Base-by-base conservation (phyloP, 2,329 filamentous ascomycete species). In the Tolypocladium ophioglossoides region DNA sequence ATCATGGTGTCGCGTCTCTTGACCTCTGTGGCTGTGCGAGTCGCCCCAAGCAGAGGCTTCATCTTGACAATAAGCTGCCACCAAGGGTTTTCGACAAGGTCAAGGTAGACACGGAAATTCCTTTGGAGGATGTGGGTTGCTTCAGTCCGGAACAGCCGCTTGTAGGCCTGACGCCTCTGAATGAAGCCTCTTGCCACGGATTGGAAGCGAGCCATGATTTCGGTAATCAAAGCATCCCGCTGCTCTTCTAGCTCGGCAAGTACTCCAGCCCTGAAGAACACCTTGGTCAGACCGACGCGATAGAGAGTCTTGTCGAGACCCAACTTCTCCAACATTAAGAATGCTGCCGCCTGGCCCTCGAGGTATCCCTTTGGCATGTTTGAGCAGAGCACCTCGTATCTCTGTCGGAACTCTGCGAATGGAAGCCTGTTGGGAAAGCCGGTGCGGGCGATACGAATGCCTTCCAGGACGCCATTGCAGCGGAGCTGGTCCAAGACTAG, bases 381-480 rank as follows among this genome's bases (percentile, higher is more conserved):
- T 34, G 79, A 80, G 67, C 92, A 97, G 8, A 99, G 81, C 8
- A 99, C 92, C 67, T 97, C 94, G 68, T 99, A 99, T 58, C 94
- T 85, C 64, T 95, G 89, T 53, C 94, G 84, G 72, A 99, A 99
- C 66, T 99, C 95, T 3, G 88, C 81, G 67, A 99, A 99, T 0
- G 89, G 81, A 35, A 99, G 78, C 61, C 94, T 81, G 67, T 99
- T 99, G 51, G 94, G 94, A 68, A 99, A 99, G 27, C 94, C 94
- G 6, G 95, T 99, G 48, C 94, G 84, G 27, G 94, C 94, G 69
- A 99, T 99, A 57, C 94, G 84, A 65, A 99, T 99, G 58, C 94
- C 94, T 72, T 99, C 94, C n/a, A 99, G 78, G 3, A 99, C 94
- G 87, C 94, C 94, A 68, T 99, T 99, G 73, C 94, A 99, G 52